These are phyloP conservation scores for Aspergillus baeticus DNA, from an alignment of 495 filamentous ascomycete species.

Conservation along the genomic window DNA sequence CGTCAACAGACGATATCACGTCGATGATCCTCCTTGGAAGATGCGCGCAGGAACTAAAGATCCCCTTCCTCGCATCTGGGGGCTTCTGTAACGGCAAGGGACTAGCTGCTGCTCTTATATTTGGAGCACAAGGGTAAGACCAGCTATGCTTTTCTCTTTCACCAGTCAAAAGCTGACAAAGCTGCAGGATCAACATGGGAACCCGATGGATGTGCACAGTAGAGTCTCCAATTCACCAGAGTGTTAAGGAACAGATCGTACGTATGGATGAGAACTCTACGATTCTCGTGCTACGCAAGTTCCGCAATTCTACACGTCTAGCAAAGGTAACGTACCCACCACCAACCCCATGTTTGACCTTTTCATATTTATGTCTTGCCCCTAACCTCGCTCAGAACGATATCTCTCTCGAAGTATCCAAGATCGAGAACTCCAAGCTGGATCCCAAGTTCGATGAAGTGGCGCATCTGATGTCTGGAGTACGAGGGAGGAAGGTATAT, in stretches of 20 bases:
- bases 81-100: conserved; percentile 9
- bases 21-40: conserved; percentile 8
- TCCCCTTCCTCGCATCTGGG: conserved; percentile 5
- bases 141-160: background rate
- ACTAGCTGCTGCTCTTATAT: conserved; percentile 4
- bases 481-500: background rate
- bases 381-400: background rate
- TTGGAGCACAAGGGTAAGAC: conserved; percentile 8
- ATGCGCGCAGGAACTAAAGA: conserved; percentile 4
- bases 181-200: conserved; percentile 11
- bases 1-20: conserved; percentile 5
- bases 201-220: conserved; percentile 9
- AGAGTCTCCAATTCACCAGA: conserved; percentile 6
- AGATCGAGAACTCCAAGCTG: background rate
- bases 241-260: conserved; percentile 7
- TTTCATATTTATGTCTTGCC: too few relatives aligned
- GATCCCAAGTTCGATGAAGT: conserved; percentile 1
- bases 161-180: background rate
- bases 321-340: background rate
- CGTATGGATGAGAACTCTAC: conserved; percentile 3
- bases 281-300: conserved; percentile 3
- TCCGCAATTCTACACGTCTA: conserved; percentile 8
- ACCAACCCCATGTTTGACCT: too few relatives aligned
- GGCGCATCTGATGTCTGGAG: conserved; percentile 6
- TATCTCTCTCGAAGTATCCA: background rate